Base-by-base conservation (phyloP, 768 basidiomycete genomes). In the Nevesoporus exiguus region DNA sequence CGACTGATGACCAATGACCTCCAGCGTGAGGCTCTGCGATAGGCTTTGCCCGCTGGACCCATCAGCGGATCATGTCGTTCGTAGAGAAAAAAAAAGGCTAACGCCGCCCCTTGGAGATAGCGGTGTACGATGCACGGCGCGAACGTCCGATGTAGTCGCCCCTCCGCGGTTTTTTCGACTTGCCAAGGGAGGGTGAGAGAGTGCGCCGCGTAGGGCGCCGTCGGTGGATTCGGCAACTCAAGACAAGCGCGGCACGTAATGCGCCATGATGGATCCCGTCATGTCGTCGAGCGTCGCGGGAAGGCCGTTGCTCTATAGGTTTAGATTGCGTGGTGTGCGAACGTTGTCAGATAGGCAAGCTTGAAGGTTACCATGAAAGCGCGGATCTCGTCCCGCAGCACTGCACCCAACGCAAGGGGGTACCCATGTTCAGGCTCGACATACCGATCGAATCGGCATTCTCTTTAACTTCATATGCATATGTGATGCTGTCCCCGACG, bases 61-160 rank as follows among this genome's bases (percentile, higher is more conserved):
- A 8, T 13, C 10, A 24, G 22, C 7, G 1, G 19, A 19, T 21
- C 39, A n/a, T n/a, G n/a, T 39, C 13, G 39, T 19, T 24, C 10
- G 6, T 24, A 13, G n/a, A n/a, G n/a, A n/a, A n/a, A n/a, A n/a
- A n/a, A 41, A 22, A 11, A 7, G 7, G 8, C 9, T 30, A 17
- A 5, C 42, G 7, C 15, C 36, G 27, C 27, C 24, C 40, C 34
- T 54, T 54, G 50, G 46, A 40, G 51, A 55, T 55, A 48, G 25
- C 14, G 46, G 22, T 29, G 22, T 31, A 21, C 40, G 45, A 54
- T 29, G 33, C 14, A 21, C 10, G 41, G 22, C 33, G 25, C 30
- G 30, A 31, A 54, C 51, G 21, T 54, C 52, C 52, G 55, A 56
- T 37, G 41, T 17, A 7, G 39, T 55, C 52, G 52, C 41, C 46